Percentiles rank a stretch among this genome's conserved stretches.
These are phyloP conservation scores for Solanum chaucha DNA, from an alignment of 257 asterid species.

Conservation along the genomic window DNA sequence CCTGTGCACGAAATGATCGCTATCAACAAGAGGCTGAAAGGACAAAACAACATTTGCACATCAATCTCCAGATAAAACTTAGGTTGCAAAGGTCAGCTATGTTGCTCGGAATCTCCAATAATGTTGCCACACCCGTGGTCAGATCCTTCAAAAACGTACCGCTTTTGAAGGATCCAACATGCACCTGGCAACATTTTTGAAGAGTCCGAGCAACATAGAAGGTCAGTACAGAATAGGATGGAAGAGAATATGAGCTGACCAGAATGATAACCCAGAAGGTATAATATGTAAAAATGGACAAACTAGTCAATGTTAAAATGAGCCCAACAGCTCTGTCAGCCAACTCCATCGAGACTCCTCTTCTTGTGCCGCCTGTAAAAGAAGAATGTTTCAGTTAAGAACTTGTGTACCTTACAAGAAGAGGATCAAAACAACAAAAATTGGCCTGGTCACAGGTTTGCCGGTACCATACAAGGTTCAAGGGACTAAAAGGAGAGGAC, in stretches of 20 bases:
- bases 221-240: not conserved
- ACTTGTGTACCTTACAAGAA: not conserved
- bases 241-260: slow-evolving; percentile 30
- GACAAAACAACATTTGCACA: not conserved
- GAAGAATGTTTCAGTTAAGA: not conserved
- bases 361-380: not conserved
- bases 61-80: not conserved
- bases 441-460: not conserved
- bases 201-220: not conserved
- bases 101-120: not conserved
- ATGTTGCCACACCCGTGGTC: not conserved
- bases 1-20: slow-evolving; percentile 76
- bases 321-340: slow-evolving; percentile 81
- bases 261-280: slow-evolving; percentile 87
- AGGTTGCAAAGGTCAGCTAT: not conserved
- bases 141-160: not conserved
- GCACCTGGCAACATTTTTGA: not conserved
- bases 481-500: too few species aligned
- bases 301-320: slow-evolving; percentile 60
- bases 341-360: slow-evolving; percentile 35
- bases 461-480: not conserved
- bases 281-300: slow-evolving; percentile 78
- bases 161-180: not conserved
- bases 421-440: not conserved
- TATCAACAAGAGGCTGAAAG: slow-evolving; percentile 81